phyloP scores from a whole-genome alignment of 495 filamentous ascomycete genomes.

The Xylaria castorea region DNA sequence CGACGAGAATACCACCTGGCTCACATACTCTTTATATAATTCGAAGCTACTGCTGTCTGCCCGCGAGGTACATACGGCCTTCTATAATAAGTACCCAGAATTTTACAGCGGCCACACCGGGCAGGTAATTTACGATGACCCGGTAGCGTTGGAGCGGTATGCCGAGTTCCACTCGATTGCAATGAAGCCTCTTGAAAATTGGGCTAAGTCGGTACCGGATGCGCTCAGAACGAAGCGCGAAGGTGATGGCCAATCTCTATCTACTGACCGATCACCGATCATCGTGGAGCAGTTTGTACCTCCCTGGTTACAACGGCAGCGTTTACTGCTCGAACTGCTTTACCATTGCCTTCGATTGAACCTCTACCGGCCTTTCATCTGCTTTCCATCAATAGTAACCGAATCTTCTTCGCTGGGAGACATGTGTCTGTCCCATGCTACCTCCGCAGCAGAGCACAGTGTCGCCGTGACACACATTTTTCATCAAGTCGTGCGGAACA shows the following conservation, averaged over 20 bases:
- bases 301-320: constrained; percentile 53
- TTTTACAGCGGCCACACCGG: constrained; percentile 30
- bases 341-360: constrained; percentile 51
- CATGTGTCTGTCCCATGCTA: constrained; percentile 33
- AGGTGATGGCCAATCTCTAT: constrained; percentile 44
- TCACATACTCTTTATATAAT: constrained; percentile 47
- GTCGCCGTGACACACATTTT: constrained; percentile 53
- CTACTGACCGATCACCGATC: constrained; percentile 41
- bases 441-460: constrained; percentile 52
- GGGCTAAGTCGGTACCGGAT: constrained; percentile 46
- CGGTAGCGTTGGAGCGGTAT: constrained; percentile 27
- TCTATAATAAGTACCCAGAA: constrained; percentile 44
- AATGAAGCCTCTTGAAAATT: constrained; percentile 38
- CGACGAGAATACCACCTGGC: constrained; percentile 51
- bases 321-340: constrained; percentile 51
- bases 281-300: constrained; percentile 45
- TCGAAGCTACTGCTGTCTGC: constrained; percentile 48
- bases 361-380: constrained; percentile 53
- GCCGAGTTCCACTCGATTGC: constrained; percentile 40
- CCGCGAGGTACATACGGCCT: constrained; percentile 46
- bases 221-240: constrained; percentile 46
- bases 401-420: constrained; percentile 28
- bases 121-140: constrained; percentile 35
- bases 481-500: constrained; percentile 52
- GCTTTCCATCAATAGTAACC: constrained; percentile 44